phyloP scores from a whole-genome alignment of 2,329 filamentous ascomycete species.

The Botryotinia globosa region DNA sequence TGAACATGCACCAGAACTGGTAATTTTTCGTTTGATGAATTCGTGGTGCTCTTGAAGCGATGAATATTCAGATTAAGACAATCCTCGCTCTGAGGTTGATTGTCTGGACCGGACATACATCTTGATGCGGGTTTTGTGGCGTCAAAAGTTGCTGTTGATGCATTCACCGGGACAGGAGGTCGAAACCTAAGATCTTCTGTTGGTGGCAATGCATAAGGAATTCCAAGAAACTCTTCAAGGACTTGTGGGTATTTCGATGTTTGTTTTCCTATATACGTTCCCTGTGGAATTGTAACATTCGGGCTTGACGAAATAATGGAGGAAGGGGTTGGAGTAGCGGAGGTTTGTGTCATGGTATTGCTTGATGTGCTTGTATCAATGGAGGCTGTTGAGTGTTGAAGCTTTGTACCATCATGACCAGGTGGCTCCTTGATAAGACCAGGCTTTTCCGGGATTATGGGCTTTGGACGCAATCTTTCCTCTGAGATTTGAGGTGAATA shows the following conservation, averaged over 20 bases:
- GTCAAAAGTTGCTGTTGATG: slow-evolving; percentile 37
- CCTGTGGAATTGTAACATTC: slow-evolving; percentile 31
- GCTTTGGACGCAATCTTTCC: neutral
- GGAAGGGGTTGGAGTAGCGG: neutral
- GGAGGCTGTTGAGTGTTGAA: neutral
- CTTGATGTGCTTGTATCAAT: neutral
- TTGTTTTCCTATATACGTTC: slow-evolving; percentile 32
- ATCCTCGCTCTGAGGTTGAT: slow-evolving; percentile 43
- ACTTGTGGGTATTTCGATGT: slow-evolving; percentile 26
- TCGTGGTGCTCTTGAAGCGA: slow-evolving; percentile 32
- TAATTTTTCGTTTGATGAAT: slow-evolving; percentile 34
- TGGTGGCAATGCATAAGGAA: slow-evolving; percentile 50
- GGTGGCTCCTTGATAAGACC: neutral
- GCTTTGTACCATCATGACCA: slow-evolving; percentile 1
- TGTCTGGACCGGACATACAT: slow-evolving; percentile 30
- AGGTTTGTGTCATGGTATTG: neutral
- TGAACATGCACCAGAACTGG: slow-evolving; percentile 61
- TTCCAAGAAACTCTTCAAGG: slow-evolving; percentile 45
- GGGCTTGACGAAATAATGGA: neutral
- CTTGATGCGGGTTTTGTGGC: slow-evolving; percentile 39
- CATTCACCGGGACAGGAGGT: slow-evolving; percentile 32
- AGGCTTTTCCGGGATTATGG: slow-evolving; percentile 7
- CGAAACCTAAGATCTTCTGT: slow-evolving; percentile 48
- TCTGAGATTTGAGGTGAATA: slow-evolving; percentile 5
- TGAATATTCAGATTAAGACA: slow-evolving; percentile 54